Base-by-base conservation (phyloP, 768 basidiomycete genomes). In the Suillus cothurnatus region DNA sequence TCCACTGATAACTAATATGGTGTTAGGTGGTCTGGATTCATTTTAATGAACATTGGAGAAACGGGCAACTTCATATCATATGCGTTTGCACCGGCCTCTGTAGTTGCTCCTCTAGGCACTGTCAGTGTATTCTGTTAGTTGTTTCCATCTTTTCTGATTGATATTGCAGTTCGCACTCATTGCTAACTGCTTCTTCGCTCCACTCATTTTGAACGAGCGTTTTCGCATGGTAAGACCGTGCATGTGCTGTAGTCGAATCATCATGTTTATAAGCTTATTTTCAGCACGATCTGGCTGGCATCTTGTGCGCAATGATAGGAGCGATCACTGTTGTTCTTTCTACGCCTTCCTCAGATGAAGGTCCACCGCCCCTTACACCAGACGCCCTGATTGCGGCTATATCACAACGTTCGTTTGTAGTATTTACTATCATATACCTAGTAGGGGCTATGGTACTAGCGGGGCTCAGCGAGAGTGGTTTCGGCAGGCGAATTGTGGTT, bases 61-160 rank as follows among this genome's bases (percentile, higher is more conserved):
- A 80, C 85, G 26, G 87, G 95, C 7, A 98, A 98, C 73, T 98
- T 97, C 71, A 89, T 89, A 56, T 93, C 93, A 0, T 96, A 96
- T 67, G 94, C 89, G 0, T 96, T 85, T 77, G 94, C 94, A 26
- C 94, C 94, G 11, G 94, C 94, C 6, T 94, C 92, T n/a, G 80
- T 96, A 6, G 95, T 98, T 15, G 95, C 97, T 0, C 97, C 97
- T 34, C 82, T 99, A 14, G 97, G 97, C n/a, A 95, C 94, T 53
- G 95, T 97, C 70, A 79, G 88, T 78, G 50, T 26, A 12, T 61
- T 38, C n/a, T 21, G 19, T 60, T 8, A 36, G 7, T n/a, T 32
- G 9, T 32, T 15, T 23, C 31, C 2, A 7, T 39, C 36, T 63
- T 47, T 19, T 32, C 23, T 32, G 59, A 59, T 59, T 50, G 5